Conservation (phyloP, 192 early-diverging fungal genomes). For the Globomyces pollinis-pini region DNA sequence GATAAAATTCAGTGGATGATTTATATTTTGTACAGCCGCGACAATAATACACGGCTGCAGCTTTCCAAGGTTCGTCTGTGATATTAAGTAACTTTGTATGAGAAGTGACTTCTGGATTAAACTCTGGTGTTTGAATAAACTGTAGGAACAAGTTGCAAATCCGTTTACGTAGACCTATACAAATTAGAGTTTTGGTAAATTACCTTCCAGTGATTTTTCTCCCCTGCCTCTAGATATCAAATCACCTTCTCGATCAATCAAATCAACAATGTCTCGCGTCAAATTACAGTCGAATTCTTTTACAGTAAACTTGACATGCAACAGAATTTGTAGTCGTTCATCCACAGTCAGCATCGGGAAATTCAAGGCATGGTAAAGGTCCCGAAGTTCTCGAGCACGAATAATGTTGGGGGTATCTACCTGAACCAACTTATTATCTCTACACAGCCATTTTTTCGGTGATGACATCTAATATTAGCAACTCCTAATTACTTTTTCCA, state of each 20-base stretch:
- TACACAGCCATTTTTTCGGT: conserved; percentile 28
- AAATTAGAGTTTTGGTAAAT: not conserved
- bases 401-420: conserved; percentile 55
- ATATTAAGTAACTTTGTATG: conserved; percentile 30
- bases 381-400: conserved; percentile 48
- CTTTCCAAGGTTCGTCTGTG: conserved; percentile 38
- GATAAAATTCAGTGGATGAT: conserved; percentile 52
- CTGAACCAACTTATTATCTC: conserved; percentile 14
- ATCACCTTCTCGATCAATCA: conserved; percentile 56
- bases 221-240: conserved; percentile 44
- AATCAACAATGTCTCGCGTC: conserved; percentile 49
- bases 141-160: conserved; percentile 50
- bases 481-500: conserved; percentile 40
- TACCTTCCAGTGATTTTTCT: conserved; percentile 47
- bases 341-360: conserved; percentile 40
- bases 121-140: conserved; percentile 54
- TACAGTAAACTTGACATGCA: conserved; percentile 58
- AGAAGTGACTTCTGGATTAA: conserved; percentile 46
- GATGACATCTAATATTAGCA: conserved; percentile 20
- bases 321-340: conserved; percentile 48
- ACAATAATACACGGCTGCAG: conserved; percentile 52
- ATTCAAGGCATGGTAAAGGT: conserved; percentile 51
- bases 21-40: conserved; percentile 47
- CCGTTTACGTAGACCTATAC: conserved; percentile 42
- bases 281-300: conserved; percentile 59